These are phyloP conservation scores for Phylloporus arenicola DNA, from an alignment of 768 basidiomycete species.

Conservation along the genomic window DNA sequence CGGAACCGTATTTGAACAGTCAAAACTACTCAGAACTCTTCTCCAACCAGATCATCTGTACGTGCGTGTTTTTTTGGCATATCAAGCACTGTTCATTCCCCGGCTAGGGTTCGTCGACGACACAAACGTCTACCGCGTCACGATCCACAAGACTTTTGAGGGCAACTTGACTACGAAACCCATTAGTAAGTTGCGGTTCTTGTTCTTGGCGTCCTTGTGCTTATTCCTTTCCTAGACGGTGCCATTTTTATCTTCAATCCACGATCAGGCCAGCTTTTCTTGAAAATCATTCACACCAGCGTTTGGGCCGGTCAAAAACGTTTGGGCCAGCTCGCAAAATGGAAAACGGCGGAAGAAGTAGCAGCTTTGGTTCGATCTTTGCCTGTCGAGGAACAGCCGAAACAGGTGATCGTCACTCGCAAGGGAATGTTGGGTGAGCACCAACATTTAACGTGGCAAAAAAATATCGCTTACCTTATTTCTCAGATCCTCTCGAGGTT, in stretches of 20 bases:
- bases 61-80: conserved; percentile 16
- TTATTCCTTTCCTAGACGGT: conserved; percentile 49
- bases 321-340: conserved; percentile 97
- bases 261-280: conserved; percentile 93
- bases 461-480: conserved; percentile 3
- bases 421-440: conserved; percentile 95
- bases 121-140: conserved; percentile 99
- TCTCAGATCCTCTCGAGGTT: conserved; percentile 85
- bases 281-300: conserved; percentile 99
- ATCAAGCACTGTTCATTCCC: conserved; percentile 5
- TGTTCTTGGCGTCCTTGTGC: not conserved
- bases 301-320: conserved; percentile 99
- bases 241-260: conserved; percentile 99
- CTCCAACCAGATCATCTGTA: conserved; percentile 96
- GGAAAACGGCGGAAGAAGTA: conserved; percentile 99
- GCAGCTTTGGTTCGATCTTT: conserved; percentile 94
- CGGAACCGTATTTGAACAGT: conserved; percentile 98
- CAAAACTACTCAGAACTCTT: conserved; percentile 96
- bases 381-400: conserved; percentile 99
- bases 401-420: conserved; percentile 98
- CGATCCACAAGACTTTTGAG: conserved; percentile 99
- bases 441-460: not conserved
- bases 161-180: conserved; percentile 99
- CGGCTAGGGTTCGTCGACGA: conserved; percentile 94
- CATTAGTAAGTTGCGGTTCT: conserved; percentile 57